Evolutionary conservation across 1,139 yeast species (phyloP), one percentile per base, ranked within the genome.

Genomic region (Yamadazyma epiphylla): DNA sequence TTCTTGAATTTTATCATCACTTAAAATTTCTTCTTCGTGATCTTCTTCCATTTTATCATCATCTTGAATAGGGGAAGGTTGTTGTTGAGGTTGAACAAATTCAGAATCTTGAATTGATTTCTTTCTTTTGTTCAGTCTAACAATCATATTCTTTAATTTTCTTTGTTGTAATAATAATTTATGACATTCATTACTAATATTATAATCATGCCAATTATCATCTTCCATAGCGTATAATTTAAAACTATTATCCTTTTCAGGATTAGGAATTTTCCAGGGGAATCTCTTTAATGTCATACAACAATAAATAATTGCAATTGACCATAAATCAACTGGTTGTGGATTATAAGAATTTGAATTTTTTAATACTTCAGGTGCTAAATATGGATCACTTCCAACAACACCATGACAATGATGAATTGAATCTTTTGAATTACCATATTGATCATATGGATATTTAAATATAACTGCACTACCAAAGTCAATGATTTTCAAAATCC

Each of bases 331-430:
- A 7, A 89, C 95, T 2, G 88, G 85, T 49, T 85, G 87, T 3
- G 98, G 96, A 52, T 89, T 94, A 52, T 89, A 91, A 19, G 80
- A 74, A 39, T 61, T 60, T 34, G 77, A 72, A 32, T 75, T 74
- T 19, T 72, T 74, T 43, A 94, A 71, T 12, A 89, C 96, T 56
- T 91, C 99, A 0, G 99, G 98, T 1, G 98, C 97, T 49, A 91
- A 71, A 52, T 91, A 91, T 4, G 99, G 99, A 58, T 94, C 99
- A 7, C 96, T 86, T 5, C 99, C 99, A 32, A 91, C 96, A 41
- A 91, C 82, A 5, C 98, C 98, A 43, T 83, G 89, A 29, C 96
- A 89, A 45, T 76, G 73, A 26, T 87, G 87, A 30, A 86, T 70
- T 29, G 74, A 75, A 30, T 76, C 78, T 38, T 63, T 61, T n/a